Percentiles rank a stretch among this genome's conserved stretches.
These are phyloP conservation scores for Xerocomus minutiporus DNA, from an alignment of 1,284 basidiomycete species.

Conservation along the genomic window DNA sequence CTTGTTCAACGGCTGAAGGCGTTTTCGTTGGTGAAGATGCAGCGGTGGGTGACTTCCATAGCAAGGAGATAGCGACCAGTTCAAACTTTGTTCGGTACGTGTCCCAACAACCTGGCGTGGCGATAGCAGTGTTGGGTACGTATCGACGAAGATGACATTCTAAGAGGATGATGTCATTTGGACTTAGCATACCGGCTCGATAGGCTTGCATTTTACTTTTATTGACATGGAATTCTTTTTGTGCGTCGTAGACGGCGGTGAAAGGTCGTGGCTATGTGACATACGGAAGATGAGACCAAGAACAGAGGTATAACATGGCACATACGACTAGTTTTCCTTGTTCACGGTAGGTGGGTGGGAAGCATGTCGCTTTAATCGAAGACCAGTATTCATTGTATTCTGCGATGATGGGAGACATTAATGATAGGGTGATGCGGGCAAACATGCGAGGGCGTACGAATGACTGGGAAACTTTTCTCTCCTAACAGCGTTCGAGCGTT, in stretches of 20 bases:
- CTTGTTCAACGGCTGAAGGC: no score
- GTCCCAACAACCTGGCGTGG: not conserved
- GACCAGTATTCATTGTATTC: not conserved
- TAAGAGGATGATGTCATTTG: not conserved
- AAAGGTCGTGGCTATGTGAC: not conserved
- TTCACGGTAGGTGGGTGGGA: not conserved
- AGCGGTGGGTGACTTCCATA: not conserved
- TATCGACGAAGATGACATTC: not conserved
- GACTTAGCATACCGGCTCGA: not conserved
- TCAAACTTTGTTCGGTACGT: not conserved
- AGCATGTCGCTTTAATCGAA: not conserved
- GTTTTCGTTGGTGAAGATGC: no score
- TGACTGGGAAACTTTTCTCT: not conserved
- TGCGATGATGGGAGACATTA: not conserved
- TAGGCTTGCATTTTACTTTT: no score
- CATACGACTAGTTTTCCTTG: not conserved
- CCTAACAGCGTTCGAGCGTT: not conserved
- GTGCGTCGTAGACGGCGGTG: no score
- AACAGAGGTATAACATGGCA: not conserved
- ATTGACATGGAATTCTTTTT: no score
- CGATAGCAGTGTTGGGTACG: not conserved
- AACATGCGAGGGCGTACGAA: not conserved
- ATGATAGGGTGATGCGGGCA: no score
- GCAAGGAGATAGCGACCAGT: not conserved
- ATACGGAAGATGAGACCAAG: no score